phyloP scores from a whole-genome alignment of 2,329 filamentous ascomycete genomes.

The Aureobasidium sp. region DNA sequence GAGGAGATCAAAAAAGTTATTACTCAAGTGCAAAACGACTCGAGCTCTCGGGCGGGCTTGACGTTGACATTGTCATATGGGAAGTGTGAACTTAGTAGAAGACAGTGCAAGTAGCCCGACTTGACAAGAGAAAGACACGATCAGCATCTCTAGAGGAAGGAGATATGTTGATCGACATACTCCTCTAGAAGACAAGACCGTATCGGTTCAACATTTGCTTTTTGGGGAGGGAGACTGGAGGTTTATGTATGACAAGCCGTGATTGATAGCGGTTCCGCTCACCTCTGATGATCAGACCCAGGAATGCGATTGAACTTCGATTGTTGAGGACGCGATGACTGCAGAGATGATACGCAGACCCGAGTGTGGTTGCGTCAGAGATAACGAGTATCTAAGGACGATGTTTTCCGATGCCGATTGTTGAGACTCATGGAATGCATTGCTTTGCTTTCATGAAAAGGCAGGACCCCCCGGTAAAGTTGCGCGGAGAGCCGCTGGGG shows the following conservation, averaged over 20 bases:
- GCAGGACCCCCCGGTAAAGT: neutral
- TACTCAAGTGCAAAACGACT: too few relatives aligned
- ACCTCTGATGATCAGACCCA: neutral
- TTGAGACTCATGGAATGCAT: constrained; percentile 1
- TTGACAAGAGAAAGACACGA: too few relatives aligned
- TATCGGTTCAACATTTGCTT: neutral
- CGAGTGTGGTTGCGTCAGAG: constrained; percentile 1
- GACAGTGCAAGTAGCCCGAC: too few relatives aligned
- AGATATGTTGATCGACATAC: neutral
- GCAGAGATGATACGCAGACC: neutral
- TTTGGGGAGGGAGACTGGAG: neutral
- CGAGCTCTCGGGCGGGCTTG: too few relatives aligned
- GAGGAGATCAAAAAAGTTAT: too few relatives aligned
- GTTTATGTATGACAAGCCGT: neutral
- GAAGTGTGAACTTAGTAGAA: too few relatives aligned
- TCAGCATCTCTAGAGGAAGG: neutral
- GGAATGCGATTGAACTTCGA: neutral
- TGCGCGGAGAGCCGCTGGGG: constrained; percentile 6
- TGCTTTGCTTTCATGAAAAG: neutral
- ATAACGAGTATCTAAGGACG: neutral
- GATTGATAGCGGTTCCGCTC: neutral
- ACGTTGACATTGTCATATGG: too few relatives aligned
- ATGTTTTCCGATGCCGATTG: neutral
- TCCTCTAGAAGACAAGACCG: neutral
- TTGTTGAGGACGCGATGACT: neutral